Evolutionary conservation across 1,284 basidiomycete genomes (phyloP), one percentile per base, ranked within the genome.

Genomic region (Sphagnurus paluster): DNA sequence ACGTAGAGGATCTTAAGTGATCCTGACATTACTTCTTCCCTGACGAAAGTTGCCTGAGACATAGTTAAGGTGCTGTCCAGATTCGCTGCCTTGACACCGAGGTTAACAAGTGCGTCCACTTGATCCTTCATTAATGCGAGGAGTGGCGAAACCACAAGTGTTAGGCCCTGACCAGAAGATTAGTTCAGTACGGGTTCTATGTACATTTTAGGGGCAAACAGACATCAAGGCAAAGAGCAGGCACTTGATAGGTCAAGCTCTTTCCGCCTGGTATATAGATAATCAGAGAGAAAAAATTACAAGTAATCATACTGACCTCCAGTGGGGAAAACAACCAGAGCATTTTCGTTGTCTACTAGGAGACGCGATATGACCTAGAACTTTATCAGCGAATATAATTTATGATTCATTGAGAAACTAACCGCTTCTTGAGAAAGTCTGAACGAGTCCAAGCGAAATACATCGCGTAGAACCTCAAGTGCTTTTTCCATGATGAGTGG

Each of bases 61-160:
- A 25, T 5, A 19, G 23, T 44, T 32, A 53, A 30, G 11, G 48
- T 53, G 21, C 52, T 50, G 37, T 49, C 48, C 10, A 53, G 38
- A 37, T 42, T 53, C 14, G 48, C 48, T 13, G 51, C 48, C 36
- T 49, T 53, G 2, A 53, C 45, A 17, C 48, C 45, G 33, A 42
- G 45, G 16, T 21, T 8, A 4, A 47, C 42, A 14, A 50, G 42
- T 28, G 42, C 39, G 20, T 50, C 48, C 16, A 53, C 52, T 48
- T 53, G 52, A 21, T 50, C 52, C 32, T 53, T 53, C 45, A 53
- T 53, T 9, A 53, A 39, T 7, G 52, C 44, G 20, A 53, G 40
- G 7, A 53, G 32, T 1, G 52, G 52, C 8, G 52, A 53, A 4
- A 53, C 42, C 3, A 53, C 51, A 13, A 53, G 48, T 16, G 52